phyloP scores from a whole-genome alignment of 2,329 filamentous ascomycete genomes.

The Gremmenia infestans region DNA sequence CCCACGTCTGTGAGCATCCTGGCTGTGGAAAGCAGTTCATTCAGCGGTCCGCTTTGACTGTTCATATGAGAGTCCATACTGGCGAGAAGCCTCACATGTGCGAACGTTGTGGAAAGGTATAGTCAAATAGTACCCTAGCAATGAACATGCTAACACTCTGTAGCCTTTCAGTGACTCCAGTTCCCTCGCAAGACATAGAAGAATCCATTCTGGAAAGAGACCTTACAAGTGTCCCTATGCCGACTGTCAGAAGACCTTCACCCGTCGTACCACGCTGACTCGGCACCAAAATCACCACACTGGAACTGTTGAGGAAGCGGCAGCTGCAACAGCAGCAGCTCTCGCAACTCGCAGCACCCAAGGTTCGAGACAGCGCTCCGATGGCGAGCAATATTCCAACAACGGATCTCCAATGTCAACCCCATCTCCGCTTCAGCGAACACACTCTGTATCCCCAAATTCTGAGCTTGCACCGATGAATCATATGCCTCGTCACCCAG shows the following conservation, averaged over 20 bases:
- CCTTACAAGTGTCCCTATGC: constrained; percentile 97
- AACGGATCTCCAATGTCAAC: constrained; percentile 73
- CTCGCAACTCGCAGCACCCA: constrained; percentile 51
- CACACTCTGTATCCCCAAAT: constrained; percentile 73
- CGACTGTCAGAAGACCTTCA: constrained; percentile 98
- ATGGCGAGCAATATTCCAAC: constrained; percentile 66
- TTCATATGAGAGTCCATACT: constrained; percentile 92
- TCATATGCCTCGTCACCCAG: constrained; percentile 47
- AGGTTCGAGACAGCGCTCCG: constrained; percentile 54
- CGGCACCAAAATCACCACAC: constrained; percentile 95
- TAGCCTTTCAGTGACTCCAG: constrained; percentile 96
- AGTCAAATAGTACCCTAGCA: constrained; percentile 7
- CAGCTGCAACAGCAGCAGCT: constrained; percentile 80
- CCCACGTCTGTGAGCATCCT: constrained; percentile 86
- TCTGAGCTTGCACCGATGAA: constrained; percentile 67
- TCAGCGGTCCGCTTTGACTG: constrained; percentile 89
- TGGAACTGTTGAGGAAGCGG: constrained; percentile 90
- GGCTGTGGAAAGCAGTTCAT: constrained; percentile 96
- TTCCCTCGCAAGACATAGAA: constrained; percentile 84
- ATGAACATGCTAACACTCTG: constrained; percentile 25
- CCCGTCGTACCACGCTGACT: constrained; percentile 87
- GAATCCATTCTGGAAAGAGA: constrained; percentile 91
- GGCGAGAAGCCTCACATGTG: constrained; percentile 99
- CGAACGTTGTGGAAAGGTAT: constrained; percentile 91
- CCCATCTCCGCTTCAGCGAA: constrained; percentile 76